Evolutionary conservation across 441 rosid species (phyloP), one percentile per base, ranked within the genome.

Genomic region (Euphorbia corollata): DNA sequence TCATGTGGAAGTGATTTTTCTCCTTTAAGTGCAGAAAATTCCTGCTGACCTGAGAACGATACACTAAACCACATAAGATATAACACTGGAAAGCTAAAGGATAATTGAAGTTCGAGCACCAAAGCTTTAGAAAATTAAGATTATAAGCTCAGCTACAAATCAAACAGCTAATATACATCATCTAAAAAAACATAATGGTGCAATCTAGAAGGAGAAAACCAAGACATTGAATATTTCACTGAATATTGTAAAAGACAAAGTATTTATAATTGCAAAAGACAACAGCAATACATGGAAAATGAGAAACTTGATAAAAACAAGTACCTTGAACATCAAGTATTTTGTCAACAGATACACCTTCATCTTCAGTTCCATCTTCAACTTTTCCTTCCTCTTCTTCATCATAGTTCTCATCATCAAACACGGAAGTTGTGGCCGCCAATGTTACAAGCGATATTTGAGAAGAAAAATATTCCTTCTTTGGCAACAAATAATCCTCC

Each of bases 401-500:
- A 32, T 95, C 99, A 74, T 95, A 95, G 72, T 95, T 83, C 71
- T 95, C 99, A 81, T 95, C 93, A 61, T 87, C 99, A 75, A 86
- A 92, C 22, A 85, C 84, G 67, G 92, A 83, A 77, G 80, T 66
- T 65, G 71, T 71, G 62, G 80, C 74, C 58, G 74, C 78, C 79
- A 87, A 61, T 68, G 74, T 69, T 64, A 79, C 74, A 68, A 81
- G 69, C 63, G 92, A 71, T 76, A 80, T 78, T 68, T 79, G 78
- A 58, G 89, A 78, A 63, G 86, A 73, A 74, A 90, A 80, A 79
- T 80, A 92, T 34, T 86, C 88, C 75, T 78, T 88, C 73, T 83
- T 86, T 30, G 97, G 87, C 72, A 94, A 84, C 73, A 90, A 76
- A 78, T 83, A 80, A 70, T 88, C 97, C 84, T 90, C 99, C 84